phyloP scores from a whole-genome alignment of 208 protist species.

The Strigomonas galati region DNA sequence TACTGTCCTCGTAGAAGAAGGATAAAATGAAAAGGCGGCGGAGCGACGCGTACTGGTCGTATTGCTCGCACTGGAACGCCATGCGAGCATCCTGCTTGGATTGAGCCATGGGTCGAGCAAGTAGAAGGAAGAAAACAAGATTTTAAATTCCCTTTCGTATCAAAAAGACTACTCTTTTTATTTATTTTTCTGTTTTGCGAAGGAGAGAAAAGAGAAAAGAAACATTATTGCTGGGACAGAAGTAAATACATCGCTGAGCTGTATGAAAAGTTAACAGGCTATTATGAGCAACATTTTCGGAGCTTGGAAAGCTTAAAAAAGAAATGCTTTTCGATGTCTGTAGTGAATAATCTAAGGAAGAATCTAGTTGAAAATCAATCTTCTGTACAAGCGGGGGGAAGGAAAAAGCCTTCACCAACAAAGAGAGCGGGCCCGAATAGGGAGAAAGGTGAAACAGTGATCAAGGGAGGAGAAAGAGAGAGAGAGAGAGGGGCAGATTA shows the following conservation, averaged over 20 bases:
- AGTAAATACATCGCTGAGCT: no score
- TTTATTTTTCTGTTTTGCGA: no score
- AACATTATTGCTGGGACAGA: no score
- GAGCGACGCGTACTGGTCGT: slow-evolving; percentile 54
- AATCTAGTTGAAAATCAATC: slow-evolving; percentile 4
- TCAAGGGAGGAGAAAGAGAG: slow-evolving; percentile 5
- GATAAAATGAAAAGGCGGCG: slow-evolving; percentile 49
- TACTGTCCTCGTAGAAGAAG: slow-evolving; percentile 73
- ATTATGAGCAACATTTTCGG: no score
- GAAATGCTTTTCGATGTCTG: background rate
- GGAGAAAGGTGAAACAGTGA: background rate
- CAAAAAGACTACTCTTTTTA: no score
- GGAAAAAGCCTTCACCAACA: background rate
- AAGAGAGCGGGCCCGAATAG: background rate
- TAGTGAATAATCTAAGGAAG: slow-evolving; percentile 5
- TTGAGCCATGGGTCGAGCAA: slow-evolving; percentile 41
- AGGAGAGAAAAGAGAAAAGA: no score
- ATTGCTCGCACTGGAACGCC: slow-evolving; percentile 71
- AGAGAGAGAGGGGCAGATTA: slow-evolving; percentile 9
- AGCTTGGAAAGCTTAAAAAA: no score
- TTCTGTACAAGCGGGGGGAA: background rate
- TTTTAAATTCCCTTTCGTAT: background rate
- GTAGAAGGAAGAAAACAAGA: background rate
- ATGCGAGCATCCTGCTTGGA: slow-evolving; percentile 76
- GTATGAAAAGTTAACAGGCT: no score